Evolutionary conservation across 257 asterid species (phyloP), one percentile per base, ranked within the genome.

Genomic region (Salvia rosmarinus): DNA sequence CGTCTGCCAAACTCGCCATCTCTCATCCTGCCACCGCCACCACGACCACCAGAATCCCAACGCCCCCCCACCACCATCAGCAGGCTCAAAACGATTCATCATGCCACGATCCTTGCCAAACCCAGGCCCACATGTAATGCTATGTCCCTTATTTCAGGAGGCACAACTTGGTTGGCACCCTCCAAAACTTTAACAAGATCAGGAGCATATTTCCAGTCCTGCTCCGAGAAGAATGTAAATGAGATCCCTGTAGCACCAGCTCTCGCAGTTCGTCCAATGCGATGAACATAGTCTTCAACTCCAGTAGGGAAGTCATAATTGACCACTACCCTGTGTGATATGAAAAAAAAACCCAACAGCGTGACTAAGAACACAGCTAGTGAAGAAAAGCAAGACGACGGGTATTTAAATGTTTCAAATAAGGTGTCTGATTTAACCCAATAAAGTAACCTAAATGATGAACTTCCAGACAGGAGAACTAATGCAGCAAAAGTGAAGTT

Each of bases 231-330:
- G 77, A 93, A 93, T 30, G 98, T 93, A 68, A 86, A 87, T 8
- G 98, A 56, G 20, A 90, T 42, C 30, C 98, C 98, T 1, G 98
- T 87, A 37, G 98, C 98, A 66, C 98, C 98, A 70, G 98, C 98
- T 76, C 98, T 83, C 52, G 97, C 98, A 39, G 98, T 93, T 82
- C 97, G 86, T 78, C 98, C 98, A 64, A 93, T 93, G 51, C 97
- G 95, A 64, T 93, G 98, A 75, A 93, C 98, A 78, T 93, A 93
- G 85, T 93, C 98, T 75, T 93, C 98, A 51, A 93, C 70, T 52
- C 98, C 98, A 54, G 95, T 90, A 1, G 98, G 97, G 64, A 90
- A 90, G 70, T 90, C 98, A 57, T 86, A 90, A 75, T 90, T 93
- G 79, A 90, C 76, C 64, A 93, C 97, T 8, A 90, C 89, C 86